Conservation (phyloP, 192 early-diverging fungal species). For the Linnemannia hyalina region DNA sequence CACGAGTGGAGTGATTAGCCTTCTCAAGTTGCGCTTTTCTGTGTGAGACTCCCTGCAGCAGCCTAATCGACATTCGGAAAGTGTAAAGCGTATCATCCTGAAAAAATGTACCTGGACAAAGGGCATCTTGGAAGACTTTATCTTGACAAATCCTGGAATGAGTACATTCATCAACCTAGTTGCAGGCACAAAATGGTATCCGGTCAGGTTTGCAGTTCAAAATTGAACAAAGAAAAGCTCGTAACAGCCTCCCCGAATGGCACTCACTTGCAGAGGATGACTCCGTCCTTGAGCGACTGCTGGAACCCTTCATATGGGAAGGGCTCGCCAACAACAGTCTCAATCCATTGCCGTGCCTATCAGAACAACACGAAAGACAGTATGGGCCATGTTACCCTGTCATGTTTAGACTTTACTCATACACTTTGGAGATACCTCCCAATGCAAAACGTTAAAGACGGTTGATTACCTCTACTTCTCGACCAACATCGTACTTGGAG, state of each 20-base stretch:
- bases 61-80: background rate
- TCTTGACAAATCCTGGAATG: slow-evolving; percentile 66
- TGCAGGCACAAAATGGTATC: background rate
- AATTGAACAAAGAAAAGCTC: background rate
- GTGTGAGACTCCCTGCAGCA: too few species aligned
- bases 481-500: slow-evolving; percentile 36
- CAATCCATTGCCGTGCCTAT: slow-evolving; percentile 80
- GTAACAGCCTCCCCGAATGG: background rate
- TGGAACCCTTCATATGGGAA: slow-evolving; percentile 69
- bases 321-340: slow-evolving; percentile 66
- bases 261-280: slow-evolving; percentile 78
- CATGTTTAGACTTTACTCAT: background rate
- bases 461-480: slow-evolving; percentile 32
- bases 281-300: slow-evolving; percentile 79
- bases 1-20: background rate
- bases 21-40: too few species aligned
- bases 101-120: slow-evolving; percentile 70
- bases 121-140: slow-evolving; percentile 74
- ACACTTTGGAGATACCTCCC: background rate
- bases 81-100: background rate
- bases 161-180: slow-evolving; percentile 68
- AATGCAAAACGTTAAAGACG: background rate
- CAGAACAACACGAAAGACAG: background rate
- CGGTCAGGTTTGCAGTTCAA: background rate
- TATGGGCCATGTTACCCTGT: too few species aligned